Evolutionary conservation across 2,329 filamentous ascomycete species (phyloP).

Genomic region (Phaeosphaeria sp.): DNA sequence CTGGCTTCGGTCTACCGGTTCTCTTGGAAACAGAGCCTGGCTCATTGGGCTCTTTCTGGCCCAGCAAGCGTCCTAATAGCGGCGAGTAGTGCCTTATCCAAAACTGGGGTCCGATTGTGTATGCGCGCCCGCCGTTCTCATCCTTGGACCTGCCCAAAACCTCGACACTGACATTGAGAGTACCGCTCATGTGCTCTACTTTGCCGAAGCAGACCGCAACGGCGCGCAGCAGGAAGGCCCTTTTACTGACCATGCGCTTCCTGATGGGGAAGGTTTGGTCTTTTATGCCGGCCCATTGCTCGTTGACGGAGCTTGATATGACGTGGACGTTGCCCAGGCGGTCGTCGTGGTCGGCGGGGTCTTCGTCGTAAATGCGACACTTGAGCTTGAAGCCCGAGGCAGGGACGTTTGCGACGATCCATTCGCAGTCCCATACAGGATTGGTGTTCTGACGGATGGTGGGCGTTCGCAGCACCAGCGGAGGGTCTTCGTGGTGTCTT

Average conservation of each 20-base stretch:
- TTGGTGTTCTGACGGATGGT: constrained; percentile 76
- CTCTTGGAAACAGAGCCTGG: constrained; percentile 37
- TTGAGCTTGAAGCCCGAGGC: constrained; percentile 82
- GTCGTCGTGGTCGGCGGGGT: constrained; percentile 84
- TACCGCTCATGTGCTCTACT: constrained; percentile 71
- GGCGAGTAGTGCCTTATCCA: constrained; percentile 89
- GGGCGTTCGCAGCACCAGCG: constrained; percentile 74
- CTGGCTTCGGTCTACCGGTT: constrained; percentile 57
- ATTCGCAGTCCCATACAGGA: constrained; percentile 82
- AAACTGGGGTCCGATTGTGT: constrained; percentile 77
- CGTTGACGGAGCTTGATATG: constrained; percentile 63
- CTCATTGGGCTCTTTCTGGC: constrained; percentile 63
- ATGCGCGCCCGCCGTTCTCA: constrained; percentile 70
- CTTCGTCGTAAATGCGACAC: constrained; percentile 88
- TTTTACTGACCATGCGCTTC: constrained; percentile 85
- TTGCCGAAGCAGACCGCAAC: constrained; percentile 68
- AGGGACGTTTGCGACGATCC: constrained; percentile 88
- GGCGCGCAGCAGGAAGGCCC: constrained; percentile 78
- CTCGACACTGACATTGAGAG: constrained; percentile 75
- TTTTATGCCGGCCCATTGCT: constrained; percentile 72
- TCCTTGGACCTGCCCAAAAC: constrained; percentile 76
- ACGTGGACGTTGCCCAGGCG: constrained; percentile 85
- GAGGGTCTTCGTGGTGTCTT: constrained; percentile 85
- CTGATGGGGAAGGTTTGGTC: constrained; percentile 73
- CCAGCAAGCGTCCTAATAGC: constrained; percentile 81